Evolutionary conservation across 2,329 filamentous ascomycete genomes (phyloP).

Genomic region (Sphaerulina musiva): DNA sequence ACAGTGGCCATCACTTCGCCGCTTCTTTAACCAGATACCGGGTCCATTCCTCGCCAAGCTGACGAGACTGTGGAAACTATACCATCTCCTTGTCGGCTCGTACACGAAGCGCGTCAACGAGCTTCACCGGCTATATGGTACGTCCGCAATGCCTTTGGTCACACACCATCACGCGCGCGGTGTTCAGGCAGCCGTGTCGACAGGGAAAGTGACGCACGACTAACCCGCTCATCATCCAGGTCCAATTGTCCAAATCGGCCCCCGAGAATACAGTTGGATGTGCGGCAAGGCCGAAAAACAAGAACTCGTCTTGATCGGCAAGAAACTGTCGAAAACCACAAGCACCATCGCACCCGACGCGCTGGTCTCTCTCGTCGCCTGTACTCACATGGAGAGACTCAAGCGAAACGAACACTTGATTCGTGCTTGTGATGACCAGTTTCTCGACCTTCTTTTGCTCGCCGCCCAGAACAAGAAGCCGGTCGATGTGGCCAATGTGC

Average conservation of each 20-base stretch:
- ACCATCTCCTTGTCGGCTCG: conserved; percentile 18
- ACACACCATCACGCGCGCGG: not conserved
- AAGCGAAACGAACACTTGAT: conserved; percentile 17
- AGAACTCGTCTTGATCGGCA: not conserved
- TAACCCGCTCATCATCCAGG: conserved; percentile 6
- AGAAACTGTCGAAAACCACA: not conserved
- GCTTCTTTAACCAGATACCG: conserved; percentile 12
- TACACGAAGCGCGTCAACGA: no score
- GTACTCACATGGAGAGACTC: conserved; percentile 16
- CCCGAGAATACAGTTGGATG: conserved; percentile 6
- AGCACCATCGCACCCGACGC: not conserved
- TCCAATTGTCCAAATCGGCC: conserved; percentile 18
- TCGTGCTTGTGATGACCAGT: conserved; percentile 16
- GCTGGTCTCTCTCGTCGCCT: not conserved
- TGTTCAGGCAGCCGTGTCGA: not conserved
- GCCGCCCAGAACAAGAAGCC: conserved; percentile 4
- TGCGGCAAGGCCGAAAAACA: not conserved
- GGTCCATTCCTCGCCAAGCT: conserved; percentile 22
- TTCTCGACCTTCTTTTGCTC: conserved; percentile 8
- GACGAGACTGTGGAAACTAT: conserved; percentile 18
- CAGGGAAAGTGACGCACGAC: not conserved
- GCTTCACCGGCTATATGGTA: conserved; percentile 18
- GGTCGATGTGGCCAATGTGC: conserved; percentile 13
- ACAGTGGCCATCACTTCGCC: conserved; percentile 6
- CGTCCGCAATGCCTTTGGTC: not conserved